Conservation (phyloP, 768 basidiomycete species). For the Kwoniella botswanensis region DNA sequence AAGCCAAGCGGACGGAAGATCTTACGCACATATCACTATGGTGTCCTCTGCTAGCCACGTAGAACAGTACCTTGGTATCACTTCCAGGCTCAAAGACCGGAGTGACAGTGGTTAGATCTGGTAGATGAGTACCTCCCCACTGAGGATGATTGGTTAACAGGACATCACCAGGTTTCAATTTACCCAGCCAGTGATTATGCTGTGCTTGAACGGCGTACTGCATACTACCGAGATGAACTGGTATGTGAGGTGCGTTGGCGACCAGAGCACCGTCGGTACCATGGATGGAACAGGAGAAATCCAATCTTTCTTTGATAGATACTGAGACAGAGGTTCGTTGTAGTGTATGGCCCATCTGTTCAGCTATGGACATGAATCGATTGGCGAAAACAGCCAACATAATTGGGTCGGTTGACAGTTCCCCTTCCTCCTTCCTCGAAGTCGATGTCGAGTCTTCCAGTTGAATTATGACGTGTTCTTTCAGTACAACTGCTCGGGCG, state of each 20-base stretch:
- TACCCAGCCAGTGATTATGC: slow-evolving; percentile 34
- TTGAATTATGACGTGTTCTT: slow-evolving; percentile 45
- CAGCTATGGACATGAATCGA: slow-evolving; percentile 97
- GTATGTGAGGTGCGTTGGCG: slow-evolving; percentile 52
- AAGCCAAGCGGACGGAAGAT: background rate
- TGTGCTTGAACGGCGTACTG: slow-evolving; percentile 43
- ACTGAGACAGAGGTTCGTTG: slow-evolving; percentile 91
- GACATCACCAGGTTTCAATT: slow-evolving; percentile 80
- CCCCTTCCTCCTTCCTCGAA: background rate
- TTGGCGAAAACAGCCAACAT: slow-evolving; percentile 89
- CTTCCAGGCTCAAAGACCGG: slow-evolving; percentile 70
- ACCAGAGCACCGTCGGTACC: slow-evolving; percentile 43
- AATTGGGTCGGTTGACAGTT: slow-evolving; percentile 42
- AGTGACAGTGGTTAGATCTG: slow-evolving; percentile 91
- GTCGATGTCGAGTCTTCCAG: slow-evolving; percentile 36
- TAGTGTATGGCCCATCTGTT: slow-evolving; percentile 84
- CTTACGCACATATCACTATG: slow-evolving; percentile 70
- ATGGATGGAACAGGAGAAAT: slow-evolving; percentile 64
- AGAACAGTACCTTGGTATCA: slow-evolving; percentile 64
- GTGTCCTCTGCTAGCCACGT: slow-evolving; percentile 83
- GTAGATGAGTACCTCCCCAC: slow-evolving; percentile 65
- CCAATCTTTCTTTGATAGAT: slow-evolving; percentile 94
- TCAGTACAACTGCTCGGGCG: slow-evolving; percentile 36
- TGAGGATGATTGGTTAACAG: slow-evolving; percentile 71
- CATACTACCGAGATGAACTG: slow-evolving; percentile 46